These are phyloP conservation scores for Fusarium hainanense DNA, from an alignment of 2,329 filamentous ascomycete species.

Conservation along the genomic window DNA sequence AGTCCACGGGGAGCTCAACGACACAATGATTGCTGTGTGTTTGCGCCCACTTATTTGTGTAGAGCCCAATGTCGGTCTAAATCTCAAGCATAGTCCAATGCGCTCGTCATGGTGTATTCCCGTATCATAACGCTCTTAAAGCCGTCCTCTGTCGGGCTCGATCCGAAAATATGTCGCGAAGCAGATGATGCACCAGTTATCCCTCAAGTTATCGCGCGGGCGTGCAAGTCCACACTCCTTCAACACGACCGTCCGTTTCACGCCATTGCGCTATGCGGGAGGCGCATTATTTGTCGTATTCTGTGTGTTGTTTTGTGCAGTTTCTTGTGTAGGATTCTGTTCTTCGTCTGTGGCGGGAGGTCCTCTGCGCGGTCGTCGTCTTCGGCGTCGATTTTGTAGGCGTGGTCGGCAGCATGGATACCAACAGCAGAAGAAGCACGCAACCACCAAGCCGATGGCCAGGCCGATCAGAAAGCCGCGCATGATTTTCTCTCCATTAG, in stretches of 20 bases:
- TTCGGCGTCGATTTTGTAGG: slow-evolving; percentile 31
- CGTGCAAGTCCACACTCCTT: neutral
- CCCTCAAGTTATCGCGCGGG: neutral
- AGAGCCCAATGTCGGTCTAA: neutral
- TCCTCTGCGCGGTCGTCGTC: slow-evolving; percentile 31
- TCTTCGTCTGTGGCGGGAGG: slow-evolving; percentile 34
- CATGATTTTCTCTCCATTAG: slow-evolving; percentile 49
- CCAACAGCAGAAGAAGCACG: slow-evolving; percentile 51
- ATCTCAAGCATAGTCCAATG: neutral
- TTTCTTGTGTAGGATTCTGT: slow-evolving; percentile 5
- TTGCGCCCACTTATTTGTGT: neutral
- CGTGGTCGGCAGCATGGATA: slow-evolving; percentile 47
- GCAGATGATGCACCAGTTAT: neutral
- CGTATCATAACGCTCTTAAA: neutral
- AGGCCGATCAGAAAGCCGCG: slow-evolving; percentile 51
- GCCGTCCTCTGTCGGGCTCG: neutral
- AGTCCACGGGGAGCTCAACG: neutral
- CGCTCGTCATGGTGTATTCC: neutral
- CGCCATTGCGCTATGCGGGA: slow-evolving; percentile 12
- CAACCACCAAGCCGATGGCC: slow-evolving; percentile 48
- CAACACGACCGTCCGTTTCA: neutral
- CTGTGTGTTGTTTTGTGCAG: neutral
- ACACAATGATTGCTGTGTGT: neutral
- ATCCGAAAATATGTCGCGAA: neutral
- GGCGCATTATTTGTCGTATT: slow-evolving; percentile 19